phyloP scores from a whole-genome alignment of 768 basidiomycete species.

The Leucosporidium yakuticum region DNA sequence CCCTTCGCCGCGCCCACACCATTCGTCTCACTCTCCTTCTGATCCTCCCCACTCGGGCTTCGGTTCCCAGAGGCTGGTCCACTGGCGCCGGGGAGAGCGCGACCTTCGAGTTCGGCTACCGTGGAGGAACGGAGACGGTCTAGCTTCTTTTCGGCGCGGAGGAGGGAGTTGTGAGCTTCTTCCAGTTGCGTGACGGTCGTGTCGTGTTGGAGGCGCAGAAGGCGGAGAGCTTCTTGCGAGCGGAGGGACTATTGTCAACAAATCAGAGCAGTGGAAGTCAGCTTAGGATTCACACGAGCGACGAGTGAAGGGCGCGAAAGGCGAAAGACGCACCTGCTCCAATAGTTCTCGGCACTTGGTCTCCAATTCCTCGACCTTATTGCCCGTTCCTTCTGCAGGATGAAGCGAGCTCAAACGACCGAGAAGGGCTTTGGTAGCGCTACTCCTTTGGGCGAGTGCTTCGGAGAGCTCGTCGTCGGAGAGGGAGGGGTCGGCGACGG shows the following conservation, averaged over 20 bases:
- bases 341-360: constrained; percentile 8
- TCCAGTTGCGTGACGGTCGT: constrained; percentile 32
- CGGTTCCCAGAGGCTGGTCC: neutral
- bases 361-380: constrained; percentile 14
- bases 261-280: neutral
- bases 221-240: constrained; percentile 28
- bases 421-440: constrained; percentile 22
- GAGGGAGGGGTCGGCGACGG: constrained; percentile 13
- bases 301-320: neutral
- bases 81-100: neutral
- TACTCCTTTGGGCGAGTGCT: constrained; percentile 18
- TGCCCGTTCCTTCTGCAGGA: constrained; percentile 1
- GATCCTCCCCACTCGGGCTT: neutral
- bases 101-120: constrained; percentile 36
- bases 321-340: constrained; percentile 4
- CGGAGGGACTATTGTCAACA: constrained; percentile 10
- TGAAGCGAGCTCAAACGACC: constrained; percentile 15
- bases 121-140: constrained; percentile 35
- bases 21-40: neutral
- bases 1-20: neutral
- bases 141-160: constrained; percentile 37
- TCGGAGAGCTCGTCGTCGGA: constrained; percentile 20
- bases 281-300: neutral
- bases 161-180: constrained; percentile 26
- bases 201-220: constrained; percentile 34